Percentiles rank a stretch among this genome's conserved stretches.
Evolutionary conservation across 1,284 basidiomycete genomes (phyloP).

Genomic region (Rhodotorula sp.): DNA sequence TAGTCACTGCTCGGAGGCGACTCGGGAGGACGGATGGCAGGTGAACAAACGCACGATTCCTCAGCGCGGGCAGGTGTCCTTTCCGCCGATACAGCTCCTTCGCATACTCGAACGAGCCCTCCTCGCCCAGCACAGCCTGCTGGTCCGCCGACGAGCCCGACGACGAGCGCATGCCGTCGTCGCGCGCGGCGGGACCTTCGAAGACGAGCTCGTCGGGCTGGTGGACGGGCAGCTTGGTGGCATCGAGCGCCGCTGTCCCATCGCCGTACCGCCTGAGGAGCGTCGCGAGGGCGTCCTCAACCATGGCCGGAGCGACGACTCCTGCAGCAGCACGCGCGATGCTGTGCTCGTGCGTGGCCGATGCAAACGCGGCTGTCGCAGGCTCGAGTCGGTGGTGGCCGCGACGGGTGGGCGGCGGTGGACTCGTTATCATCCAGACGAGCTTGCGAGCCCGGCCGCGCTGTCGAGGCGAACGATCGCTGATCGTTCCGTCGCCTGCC

Average conservation of each 20-base stretch:
- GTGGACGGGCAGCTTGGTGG: not conserved
- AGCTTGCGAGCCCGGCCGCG: too few relatives aligned
- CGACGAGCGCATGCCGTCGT: not conserved
- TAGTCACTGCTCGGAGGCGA: not conserved
- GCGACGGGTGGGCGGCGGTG: not conserved
- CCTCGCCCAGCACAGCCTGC: not conserved
- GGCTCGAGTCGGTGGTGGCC: not conserved
- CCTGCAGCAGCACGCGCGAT: too few relatives aligned
- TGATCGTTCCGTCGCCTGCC: too few relatives aligned
- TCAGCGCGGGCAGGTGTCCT: constrained; percentile 1
- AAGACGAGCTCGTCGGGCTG: not conserved
- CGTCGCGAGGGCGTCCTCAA: too few relatives aligned
- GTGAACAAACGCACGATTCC: not conserved
- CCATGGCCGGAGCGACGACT: too few relatives aligned
- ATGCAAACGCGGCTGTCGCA: too few relatives aligned
- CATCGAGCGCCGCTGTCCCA: not conserved
- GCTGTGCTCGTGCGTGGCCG: too few relatives aligned
- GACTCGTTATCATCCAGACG: too few relatives aligned
- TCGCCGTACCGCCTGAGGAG: not conserved
- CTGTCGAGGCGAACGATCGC: too few relatives aligned
- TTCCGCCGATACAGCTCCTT: not conserved
- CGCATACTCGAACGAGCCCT: not conserved
- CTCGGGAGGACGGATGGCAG: not conserved
- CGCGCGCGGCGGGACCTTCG: not conserved
- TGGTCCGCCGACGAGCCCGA: not conserved